Base-by-base conservation (phyloP, 2,329 filamentous ascomycete genomes). In the Phoma sp. region DNA sequence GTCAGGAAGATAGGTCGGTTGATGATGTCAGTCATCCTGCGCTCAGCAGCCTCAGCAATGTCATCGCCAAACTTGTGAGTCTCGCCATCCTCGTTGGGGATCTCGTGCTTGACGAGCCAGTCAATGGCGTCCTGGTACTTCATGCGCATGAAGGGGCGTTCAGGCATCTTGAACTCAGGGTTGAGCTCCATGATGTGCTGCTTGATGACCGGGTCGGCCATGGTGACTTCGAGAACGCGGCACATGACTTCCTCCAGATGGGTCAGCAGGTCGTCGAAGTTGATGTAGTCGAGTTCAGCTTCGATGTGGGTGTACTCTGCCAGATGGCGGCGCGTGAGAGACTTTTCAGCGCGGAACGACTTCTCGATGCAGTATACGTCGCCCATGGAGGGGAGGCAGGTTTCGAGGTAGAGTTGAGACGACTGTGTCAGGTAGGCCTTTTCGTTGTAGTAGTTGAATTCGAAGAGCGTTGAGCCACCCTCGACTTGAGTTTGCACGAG, bases 311-410 rank as follows among this genome's bases (percentile, higher is more conserved):
- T 96, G 81, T 97, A 99, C 78, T 99, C 95, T 40, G 92, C 91
- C 68, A 99, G 80, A 75, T 99, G 95, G 70, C 95, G 91, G 58
- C 95, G 90, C 42, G 95, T 99, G 53, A 98, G 83, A 6, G 89
- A 93, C 80, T 97, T 97, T 78, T 99, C 95, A 12, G 95, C 95
- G 58, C 95, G 93, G 88, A 99, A 99, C 2, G 93, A 98, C 77
- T 96, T 96, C 77, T 96, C 93, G 69, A 99, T 93, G 74, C 93
- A 98, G 84, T 96, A 99, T 47, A 97, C 92, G 74, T 97, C 91
- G 65, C 95, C 95, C 68, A 98, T 83, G 45, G 89, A 91, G 10
- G 93, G 92, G 26, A 99, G 81, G 62, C 89, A 92, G 26, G 95
- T 99, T 82, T 99, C 95, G 54, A 99, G 89, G 78, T 99, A 99